These are phyloP conservation scores for Erysimum cheiranthoides DNA, from an alignment of 345 rosid genomes.

Conservation along the genomic window DNA sequence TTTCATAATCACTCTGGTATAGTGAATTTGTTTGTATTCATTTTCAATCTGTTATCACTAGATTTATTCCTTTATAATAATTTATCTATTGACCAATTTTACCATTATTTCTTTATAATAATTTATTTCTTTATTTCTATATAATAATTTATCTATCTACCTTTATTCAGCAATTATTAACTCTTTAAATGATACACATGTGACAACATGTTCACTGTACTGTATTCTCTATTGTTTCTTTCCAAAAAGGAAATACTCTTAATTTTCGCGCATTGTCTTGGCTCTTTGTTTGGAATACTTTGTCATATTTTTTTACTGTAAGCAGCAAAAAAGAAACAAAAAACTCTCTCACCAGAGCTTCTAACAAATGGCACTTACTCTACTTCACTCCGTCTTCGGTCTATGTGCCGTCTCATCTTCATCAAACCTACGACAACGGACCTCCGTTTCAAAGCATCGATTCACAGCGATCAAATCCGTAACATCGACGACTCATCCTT, in stretches of 20 bases:
- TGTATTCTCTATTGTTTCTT: background rate
- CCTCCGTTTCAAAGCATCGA: background rate
- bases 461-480: conserved; percentile 28
- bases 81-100: too few species aligned
- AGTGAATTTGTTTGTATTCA: too few species aligned
- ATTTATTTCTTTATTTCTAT: too few species aligned
- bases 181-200: background rate
- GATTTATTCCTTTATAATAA: background rate
- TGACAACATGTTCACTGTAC: background rate
- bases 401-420: conserved; percentile 11
- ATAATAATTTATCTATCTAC: too few species aligned
- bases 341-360: background rate
- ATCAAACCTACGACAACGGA: background rate
- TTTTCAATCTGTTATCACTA: too few species aligned
- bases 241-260: background rate
- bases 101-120: too few species aligned
- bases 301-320: background rate
- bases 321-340: background rate
- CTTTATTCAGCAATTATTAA: too few species aligned
- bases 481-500: background rate
- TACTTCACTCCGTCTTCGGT: background rate
- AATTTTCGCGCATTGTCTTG: conserved; percentile 27
- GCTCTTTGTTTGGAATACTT: conserved; percentile 8
- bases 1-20: background rate
- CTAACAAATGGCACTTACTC: conserved; percentile 25